These are phyloP conservation scores for Penicillium soppii DNA, from an alignment of 495 filamentous ascomycete species.

Conservation along the genomic window DNA sequence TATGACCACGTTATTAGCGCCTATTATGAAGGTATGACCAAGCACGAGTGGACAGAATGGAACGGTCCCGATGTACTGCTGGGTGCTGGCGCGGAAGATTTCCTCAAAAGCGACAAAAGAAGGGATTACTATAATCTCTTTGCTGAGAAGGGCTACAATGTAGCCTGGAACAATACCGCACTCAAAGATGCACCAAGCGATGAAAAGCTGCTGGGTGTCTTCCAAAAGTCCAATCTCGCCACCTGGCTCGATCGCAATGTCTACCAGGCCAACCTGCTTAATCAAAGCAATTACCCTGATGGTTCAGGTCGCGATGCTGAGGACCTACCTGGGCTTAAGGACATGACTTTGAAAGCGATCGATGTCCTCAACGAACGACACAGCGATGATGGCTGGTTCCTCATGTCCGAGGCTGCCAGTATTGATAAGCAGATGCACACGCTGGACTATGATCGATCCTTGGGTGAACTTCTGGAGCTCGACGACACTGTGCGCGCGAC, in stretches of 20 bases:
- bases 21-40: constrained; percentile 53
- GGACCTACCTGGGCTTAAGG: constrained; percentile 70
- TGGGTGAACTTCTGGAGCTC: constrained; percentile 73
- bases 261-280: constrained; percentile 59
- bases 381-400: constrained; percentile 67
- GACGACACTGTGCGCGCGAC: constrained; percentile 72
- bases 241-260: constrained; percentile 75
- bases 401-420: constrained; percentile 74
- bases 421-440: constrained; percentile 81
- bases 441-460: constrained; percentile 72
- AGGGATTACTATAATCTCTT: constrained; percentile 70
- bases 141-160: constrained; percentile 60
- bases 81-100: constrained; percentile 72
- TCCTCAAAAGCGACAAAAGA: constrained; percentile 41
- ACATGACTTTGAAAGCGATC: constrained; percentile 79
- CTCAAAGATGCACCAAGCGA: constrained; percentile 50
- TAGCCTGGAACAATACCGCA: constrained; percentile 66
- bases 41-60: constrained; percentile 67
- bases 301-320: constrained; percentile 56
- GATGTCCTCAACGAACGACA: constrained; percentile 64
- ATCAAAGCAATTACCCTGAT: constrained; percentile 60
- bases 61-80: constrained; percentile 70
- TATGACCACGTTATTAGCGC: constrained; percentile 65
- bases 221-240: constrained; percentile 62
- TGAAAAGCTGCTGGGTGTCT: constrained; percentile 64